Conservation (phyloP, 139 green algal species). For the Tetraselmis striata region DNA sequence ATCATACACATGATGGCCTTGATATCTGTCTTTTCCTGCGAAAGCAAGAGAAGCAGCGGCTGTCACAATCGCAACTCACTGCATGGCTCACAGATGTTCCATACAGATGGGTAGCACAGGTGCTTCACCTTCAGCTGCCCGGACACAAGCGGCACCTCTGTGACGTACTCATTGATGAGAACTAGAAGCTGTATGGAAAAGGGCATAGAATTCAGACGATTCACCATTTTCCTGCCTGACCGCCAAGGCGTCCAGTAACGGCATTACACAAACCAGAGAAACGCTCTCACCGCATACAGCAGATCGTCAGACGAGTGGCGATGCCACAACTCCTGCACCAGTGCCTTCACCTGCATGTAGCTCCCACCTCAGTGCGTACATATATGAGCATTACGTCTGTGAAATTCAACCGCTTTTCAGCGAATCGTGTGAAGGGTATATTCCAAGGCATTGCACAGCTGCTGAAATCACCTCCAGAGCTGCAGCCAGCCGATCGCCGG, state of each 20-base stretch:
- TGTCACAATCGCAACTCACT: no score
- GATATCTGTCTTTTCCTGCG: conserved; percentile 25
- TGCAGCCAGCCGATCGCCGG: background rate
- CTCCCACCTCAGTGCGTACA: no score
- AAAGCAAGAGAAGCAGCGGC: background rate
- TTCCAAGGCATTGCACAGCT: no score
- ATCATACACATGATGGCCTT: conserved; percentile 60
- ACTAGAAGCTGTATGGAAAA: conserved; percentile 42
- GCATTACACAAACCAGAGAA: no score
- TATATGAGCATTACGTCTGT: no score
- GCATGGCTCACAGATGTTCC: no score
- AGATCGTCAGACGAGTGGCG: background rate
- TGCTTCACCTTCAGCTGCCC: background rate
- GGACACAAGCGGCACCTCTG: conserved; percentile 20
- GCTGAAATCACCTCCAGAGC: no score
- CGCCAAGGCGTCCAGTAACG: no score
- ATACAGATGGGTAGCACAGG: background rate
- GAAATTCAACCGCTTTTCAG: no score
- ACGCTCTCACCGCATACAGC: background rate
- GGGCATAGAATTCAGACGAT: no score
- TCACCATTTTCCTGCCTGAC: no score
- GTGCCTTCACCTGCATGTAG: background rate
- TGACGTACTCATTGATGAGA: conserved; percentile 60
- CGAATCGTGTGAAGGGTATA: no score
- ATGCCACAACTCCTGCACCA: background rate